A percentile compares a stretch with the other conserved stretches of the same genome.
Conservation (phyloP, 352 stramenopile genomes). For the Peronospora belbahrii region DNA sequence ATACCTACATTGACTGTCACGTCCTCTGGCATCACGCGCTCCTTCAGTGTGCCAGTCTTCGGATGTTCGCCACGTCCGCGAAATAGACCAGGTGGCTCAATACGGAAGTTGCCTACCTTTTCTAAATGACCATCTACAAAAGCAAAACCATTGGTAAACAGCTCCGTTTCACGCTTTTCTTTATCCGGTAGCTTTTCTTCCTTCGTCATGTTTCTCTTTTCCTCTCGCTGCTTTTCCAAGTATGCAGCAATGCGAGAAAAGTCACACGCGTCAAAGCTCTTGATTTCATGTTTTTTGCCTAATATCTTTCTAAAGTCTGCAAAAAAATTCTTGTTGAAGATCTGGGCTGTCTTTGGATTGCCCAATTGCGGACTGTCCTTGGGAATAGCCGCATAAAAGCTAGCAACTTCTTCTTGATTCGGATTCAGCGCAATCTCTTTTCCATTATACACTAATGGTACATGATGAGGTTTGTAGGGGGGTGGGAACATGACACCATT, state of each 20-base stretch:
- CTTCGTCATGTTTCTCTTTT: slow-evolving; percentile 95
- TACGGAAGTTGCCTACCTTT: slow-evolving; percentile 95
- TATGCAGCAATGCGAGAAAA: slow-evolving; percentile 92
- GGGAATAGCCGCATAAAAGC: slow-evolving; percentile 93
- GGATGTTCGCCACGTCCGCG: slow-evolving; percentile 97
- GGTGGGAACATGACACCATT: slow-evolving; percentile 97
- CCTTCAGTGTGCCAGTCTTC: slow-evolving; percentile 98
- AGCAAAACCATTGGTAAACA: slow-evolving; percentile 93
- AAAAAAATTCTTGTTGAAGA: slow-evolving; percentile 99
- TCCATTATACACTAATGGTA: slow-evolving; percentile 93
- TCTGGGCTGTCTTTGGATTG: slow-evolving; percentile 93
- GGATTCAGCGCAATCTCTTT: slow-evolving; percentile 91
- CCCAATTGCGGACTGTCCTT: slow-evolving; percentile 96
- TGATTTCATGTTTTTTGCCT: slow-evolving; percentile 91
- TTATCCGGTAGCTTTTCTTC: slow-evolving; percentile 87
- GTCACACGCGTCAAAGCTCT: slow-evolving; percentile 95
- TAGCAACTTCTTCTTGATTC: slow-evolving; percentile 92
- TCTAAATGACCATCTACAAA: slow-evolving; percentile 98
- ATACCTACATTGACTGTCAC: slow-evolving; percentile 96
- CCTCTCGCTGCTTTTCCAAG: slow-evolving; percentile 88
- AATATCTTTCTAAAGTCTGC: slow-evolving; percentile 87
- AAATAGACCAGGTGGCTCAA: slow-evolving; percentile 98
- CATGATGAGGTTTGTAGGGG: slow-evolving; percentile 91
- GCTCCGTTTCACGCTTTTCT: slow-evolving; percentile 86
- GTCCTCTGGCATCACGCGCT: slow-evolving; percentile 92